Base-by-base conservation (phyloP, 805 yeast species). In the Metschnikowia matae region DNA sequence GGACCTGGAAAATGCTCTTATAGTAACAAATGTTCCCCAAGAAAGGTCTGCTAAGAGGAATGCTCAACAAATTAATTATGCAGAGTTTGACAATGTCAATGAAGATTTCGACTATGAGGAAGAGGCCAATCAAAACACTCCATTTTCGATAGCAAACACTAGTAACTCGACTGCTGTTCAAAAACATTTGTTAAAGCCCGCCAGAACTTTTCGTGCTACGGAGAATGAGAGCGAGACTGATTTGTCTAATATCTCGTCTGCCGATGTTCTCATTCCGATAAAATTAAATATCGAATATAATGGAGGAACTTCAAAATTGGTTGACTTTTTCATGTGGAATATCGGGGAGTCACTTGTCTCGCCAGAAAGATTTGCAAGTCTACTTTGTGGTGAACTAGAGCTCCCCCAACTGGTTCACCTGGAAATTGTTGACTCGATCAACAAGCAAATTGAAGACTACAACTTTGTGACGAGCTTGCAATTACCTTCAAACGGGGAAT, bases 361-460 rank as follows among this genome's bases (percentile, higher is more conserved):
- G 2, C 96, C 96, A 1, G 87, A 83, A 52, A 80, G 83, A 50
- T 78, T 83, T 69, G 92, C 97, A 0, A 73, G 80, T 13, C 79
- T 89, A 26, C 79, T 91, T 60, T 84, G 95, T 60, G 80, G 81
- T 49, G 99, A 94, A 58, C 74, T 94, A 55, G 97, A 90, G 52
- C 78, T 94, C 36, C 88, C 95, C 3, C 77, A 71, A 26, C 74
- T 79, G 7, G 75, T 83, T 48, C 89, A 85, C 57, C 68, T 73
- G 41, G 82, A 79, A 54, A 83, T 94, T 35, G 77, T 85, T 0
- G 79, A 78, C 18, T 81, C 91, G 11, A 88, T 94, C 50, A 80
- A 78, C 50, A 84, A 88, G 48, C 97, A 91, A 66, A 73, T 94
- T 17, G 89, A 86, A 54, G 95, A 88, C 50, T 85, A 81, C 60